Evolutionary conservation across 2,329 filamentous ascomycete genomes (phyloP).

Genomic region (Cercospora beticola): DNA sequence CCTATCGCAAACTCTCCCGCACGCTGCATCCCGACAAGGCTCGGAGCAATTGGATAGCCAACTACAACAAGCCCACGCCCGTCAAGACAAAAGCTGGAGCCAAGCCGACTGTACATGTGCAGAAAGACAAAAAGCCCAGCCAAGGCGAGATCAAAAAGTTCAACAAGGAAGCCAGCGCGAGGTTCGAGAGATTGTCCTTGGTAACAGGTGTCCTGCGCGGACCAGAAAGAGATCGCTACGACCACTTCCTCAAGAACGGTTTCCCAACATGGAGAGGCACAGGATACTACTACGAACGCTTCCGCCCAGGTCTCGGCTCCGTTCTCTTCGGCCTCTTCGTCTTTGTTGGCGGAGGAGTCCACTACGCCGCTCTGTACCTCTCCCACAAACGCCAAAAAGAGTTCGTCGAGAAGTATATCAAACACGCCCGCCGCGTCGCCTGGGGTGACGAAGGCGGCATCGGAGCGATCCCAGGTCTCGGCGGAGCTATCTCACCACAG

Average conservation of each 20-base stretch:
- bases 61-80: conserved; percentile 58
- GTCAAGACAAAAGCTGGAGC: conserved; percentile 40
- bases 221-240: conserved; percentile 78
- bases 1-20: conserved; percentile 84
- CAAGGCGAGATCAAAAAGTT: conserved; percentile 74
- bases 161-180: conserved; percentile 76
- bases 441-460: conserved; percentile 80
- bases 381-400: conserved; percentile 86
- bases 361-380: conserved; percentile 83
- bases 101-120: conserved; percentile 62
- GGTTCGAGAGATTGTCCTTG: conserved; percentile 79
- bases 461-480: conserved; percentile 65
- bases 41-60: conserved; percentile 74
- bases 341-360: conserved; percentile 76
- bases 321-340: conserved; percentile 81
- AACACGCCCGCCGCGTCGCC: conserved; percentile 79
- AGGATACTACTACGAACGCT: conserved; percentile 95
- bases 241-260: conserved; percentile 88
- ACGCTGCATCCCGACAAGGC: conserved; percentile 94
- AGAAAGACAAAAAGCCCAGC: conserved; percentile 69
- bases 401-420: conserved; percentile 89
- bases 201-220: conserved; percentile 85
- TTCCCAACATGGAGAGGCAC: conserved; percentile 97
- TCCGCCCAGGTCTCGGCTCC: conserved; percentile 83
- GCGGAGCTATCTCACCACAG: conserved; percentile 43